phyloP scores from a whole-genome alignment of 371 early-diverging fungal genomes.

The Cokeromyces recurvatus region DNA sequence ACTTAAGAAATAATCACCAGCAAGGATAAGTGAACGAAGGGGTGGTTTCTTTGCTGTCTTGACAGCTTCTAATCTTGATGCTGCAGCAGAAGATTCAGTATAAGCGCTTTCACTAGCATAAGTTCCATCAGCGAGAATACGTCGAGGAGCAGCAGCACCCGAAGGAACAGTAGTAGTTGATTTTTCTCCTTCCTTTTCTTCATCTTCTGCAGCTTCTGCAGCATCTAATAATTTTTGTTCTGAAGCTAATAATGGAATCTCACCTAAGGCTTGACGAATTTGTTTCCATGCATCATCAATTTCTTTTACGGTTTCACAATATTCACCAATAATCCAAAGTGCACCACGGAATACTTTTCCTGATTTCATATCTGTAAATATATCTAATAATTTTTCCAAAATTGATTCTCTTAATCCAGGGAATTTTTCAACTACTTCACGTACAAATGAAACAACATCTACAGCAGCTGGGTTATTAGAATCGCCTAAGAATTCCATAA shows the following conservation, averaged over 20 bases:
- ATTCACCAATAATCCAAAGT: slow-evolving; percentile 96
- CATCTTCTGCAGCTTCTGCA: slow-evolving; percentile 44
- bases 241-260: slow-evolving; percentile 89
- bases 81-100: slow-evolving; percentile 41
- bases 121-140: slow-evolving; percentile 94
- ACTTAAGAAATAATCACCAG: slow-evolving; percentile 91
- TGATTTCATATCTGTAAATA: slow-evolving; percentile 87
- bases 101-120: slow-evolving; percentile 94
- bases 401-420: slow-evolving; percentile 80
- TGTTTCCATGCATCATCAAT: slow-evolving; percentile 83
- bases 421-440: slow-evolving; percentile 95
- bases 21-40: slow-evolving; percentile 75
- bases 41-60: slow-evolving; percentile 75
- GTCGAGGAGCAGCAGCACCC: slow-evolving; percentile 53
- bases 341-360: slow-evolving; percentile 96
- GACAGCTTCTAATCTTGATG: slow-evolving; percentile 54
- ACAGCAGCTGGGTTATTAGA: slow-evolving; percentile 88
- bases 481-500: slow-evolving; percentile 93
- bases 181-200: slow-evolving; percentile 29
- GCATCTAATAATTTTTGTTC: slow-evolving; percentile 71
- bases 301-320: slow-evolving; percentile 66
- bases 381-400: slow-evolving; percentile 70
- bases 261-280: slow-evolving; percentile 81
- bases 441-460: slow-evolving; percentile 93
- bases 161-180: slow-evolving; percentile 24